Evolutionary conservation across 2,329 filamentous ascomycete species (phyloP).

Genomic region (Metarhizium humberi): DNA sequence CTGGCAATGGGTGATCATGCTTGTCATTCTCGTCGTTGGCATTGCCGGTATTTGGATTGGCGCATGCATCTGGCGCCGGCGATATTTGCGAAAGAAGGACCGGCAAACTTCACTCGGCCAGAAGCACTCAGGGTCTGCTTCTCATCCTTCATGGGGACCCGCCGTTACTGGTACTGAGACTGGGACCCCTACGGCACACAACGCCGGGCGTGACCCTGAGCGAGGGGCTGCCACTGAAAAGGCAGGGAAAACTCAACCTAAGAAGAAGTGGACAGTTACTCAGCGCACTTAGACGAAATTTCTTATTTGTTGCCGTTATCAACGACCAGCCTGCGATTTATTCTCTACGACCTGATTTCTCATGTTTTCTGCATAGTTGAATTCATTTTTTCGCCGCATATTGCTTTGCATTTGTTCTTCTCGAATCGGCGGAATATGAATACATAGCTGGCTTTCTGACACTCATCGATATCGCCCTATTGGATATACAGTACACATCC

Average conservation of each 20-base stretch:
- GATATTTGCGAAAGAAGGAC: slow-evolving; percentile 63
- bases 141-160: slow-evolving; percentile 26
- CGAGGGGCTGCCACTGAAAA: slow-evolving; percentile 8
- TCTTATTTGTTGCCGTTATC: background rate
- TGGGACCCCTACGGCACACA: slow-evolving; percentile 11
- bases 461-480: background rate
- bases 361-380: background rate
- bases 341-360: background rate
- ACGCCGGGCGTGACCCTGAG: slow-evolving; percentile 7
- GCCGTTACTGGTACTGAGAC: slow-evolving; percentile 14
- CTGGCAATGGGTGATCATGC: slow-evolving; percentile 74
- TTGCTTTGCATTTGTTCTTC: background rate
- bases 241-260: slow-evolving; percentile 22
- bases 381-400: background rate
- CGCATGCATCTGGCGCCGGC: slow-evolving; percentile 62
- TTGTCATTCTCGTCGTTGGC: slow-evolving; percentile 62
- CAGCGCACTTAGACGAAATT: slow-evolving; percentile 27
- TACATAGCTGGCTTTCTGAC: background rate
- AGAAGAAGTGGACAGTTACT: slow-evolving; percentile 38
- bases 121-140: slow-evolving; percentile 29
- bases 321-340: background rate
- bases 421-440: background rate
- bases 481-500: background rate
- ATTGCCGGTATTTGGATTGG: slow-evolving; percentile 58
- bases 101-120: slow-evolving; percentile 29